Percentiles rank a stretch among this genome's conserved stretches.
Conservation (phyloP, 163 green algal genomes). For the Scenedesmus sp. region DNA sequence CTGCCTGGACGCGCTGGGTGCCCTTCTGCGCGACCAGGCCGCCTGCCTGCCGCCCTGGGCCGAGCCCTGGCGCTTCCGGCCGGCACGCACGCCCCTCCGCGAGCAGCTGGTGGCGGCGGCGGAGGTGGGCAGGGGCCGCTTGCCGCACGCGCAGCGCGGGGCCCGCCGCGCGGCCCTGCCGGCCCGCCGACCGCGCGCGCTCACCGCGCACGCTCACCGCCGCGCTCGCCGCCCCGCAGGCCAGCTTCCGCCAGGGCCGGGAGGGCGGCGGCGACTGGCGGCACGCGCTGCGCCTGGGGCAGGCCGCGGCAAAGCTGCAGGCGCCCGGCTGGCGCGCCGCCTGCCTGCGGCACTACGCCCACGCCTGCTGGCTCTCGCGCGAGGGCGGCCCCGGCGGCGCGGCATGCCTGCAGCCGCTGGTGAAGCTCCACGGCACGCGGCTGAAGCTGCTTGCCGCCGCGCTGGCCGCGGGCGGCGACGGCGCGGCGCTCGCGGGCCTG, state of each 20-base stretch:
- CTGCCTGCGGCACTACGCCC: constrained; percentile 3
- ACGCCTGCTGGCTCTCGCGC: constrained; percentile 1
- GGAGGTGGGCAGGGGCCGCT: neutral
- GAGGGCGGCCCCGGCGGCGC: neutral
- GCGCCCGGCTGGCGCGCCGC: neutral
- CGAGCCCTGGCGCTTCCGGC: constrained; percentile 7
- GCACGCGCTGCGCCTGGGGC: neutral
- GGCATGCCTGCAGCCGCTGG: constrained; percentile 15
- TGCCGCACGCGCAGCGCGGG: neutral
- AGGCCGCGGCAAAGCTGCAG: neutral
- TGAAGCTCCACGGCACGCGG: constrained; percentile 27
- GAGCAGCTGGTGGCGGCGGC: neutral
- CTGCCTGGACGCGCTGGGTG: neutral
- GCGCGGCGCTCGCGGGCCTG: neutral
- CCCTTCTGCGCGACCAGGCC: constrained; percentile 16
- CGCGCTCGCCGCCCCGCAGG: no score
- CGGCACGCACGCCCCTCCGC: neutral
- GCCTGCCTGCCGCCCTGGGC: constrained; percentile 15
- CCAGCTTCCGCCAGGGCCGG: neutral
- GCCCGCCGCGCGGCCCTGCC: no score
- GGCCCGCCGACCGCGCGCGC: no score
- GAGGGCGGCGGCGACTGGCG: constrained; percentile 1
- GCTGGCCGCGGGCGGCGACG: neutral
- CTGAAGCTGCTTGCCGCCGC: constrained; percentile 9
- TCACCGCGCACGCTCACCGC: no score